Conservation (phyloP, 1,139 yeast species). For the Taphrina communis region DNA sequence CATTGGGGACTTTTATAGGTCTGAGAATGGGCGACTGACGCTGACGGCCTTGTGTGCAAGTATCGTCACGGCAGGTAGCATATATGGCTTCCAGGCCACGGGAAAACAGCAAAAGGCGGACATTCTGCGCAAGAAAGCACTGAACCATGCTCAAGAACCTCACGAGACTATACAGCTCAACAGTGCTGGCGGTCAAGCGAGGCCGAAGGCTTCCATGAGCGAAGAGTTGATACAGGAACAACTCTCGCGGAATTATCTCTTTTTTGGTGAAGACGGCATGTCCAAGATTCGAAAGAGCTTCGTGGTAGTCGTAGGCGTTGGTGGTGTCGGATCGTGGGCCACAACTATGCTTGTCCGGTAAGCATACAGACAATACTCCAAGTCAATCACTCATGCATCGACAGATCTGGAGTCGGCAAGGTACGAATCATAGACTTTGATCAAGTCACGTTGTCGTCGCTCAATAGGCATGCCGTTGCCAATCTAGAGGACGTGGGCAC, state of each 20-base stretch:
- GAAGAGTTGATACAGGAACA: constrained; percentile 85
- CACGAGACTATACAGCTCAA: constrained; percentile 27
- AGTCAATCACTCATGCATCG: not conserved
- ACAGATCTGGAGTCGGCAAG: constrained; percentile 73
- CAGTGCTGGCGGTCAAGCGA: constrained; percentile 16
- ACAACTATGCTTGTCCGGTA: constrained; percentile 82
- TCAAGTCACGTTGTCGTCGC: constrained; percentile 88
- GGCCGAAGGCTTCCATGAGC: constrained; percentile 50
- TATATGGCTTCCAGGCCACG: constrained; percentile 29
- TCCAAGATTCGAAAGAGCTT: constrained; percentile 71
- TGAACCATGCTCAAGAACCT: constrained; percentile 19
- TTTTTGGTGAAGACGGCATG: constrained; percentile 85
- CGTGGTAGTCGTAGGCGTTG: constrained; percentile 93
- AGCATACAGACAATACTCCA: not conserved
- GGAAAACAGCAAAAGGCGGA: constrained; percentile 7
- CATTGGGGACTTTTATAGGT: constrained; percentile 7
- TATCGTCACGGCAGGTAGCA: constrained; percentile 34
- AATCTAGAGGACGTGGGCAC: constrained; percentile 85
- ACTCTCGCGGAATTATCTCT: constrained; percentile 89
- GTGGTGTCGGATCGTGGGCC: constrained; percentile 98
- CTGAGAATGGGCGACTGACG: constrained; percentile 25
- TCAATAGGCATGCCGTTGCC: constrained; percentile 94
- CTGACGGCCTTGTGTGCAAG: constrained; percentile 31
- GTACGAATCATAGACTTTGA: constrained; percentile 88
- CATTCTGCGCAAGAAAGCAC: constrained; percentile 1